Percentiles rank a stretch among this genome's conserved stretches.
Evolutionary conservation across 768 basidiomycete species (phyloP).

Genomic region (Leucocoprinus sp.): DNA sequence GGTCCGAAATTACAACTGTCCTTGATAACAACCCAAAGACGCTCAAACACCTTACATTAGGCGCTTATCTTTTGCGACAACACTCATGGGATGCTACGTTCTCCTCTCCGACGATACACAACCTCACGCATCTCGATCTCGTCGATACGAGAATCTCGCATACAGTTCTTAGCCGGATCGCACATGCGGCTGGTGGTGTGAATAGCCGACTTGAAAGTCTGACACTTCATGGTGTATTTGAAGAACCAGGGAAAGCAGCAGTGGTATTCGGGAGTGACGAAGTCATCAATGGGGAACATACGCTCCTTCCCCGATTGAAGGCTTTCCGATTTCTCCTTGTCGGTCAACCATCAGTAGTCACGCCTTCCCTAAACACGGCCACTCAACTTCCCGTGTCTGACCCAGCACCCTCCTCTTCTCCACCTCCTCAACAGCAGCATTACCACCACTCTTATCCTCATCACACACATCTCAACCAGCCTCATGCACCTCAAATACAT

Average conservation of each 20-base stretch:
- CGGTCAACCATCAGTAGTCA: slow-evolving; percentile 29
- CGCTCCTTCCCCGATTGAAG: slow-evolving; percentile 54
- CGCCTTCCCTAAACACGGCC: slow-evolving; percentile 31
- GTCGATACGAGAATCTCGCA: slow-evolving; percentile 64
- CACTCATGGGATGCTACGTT: slow-evolving; percentile 66
- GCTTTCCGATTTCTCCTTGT: slow-evolving; percentile 58
- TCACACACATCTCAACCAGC: too few relatives aligned
- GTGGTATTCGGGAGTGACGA: slow-evolving; percentile 59
- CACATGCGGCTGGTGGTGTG: slow-evolving; percentile 41
- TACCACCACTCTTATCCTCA: neutral
- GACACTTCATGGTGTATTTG: slow-evolving; percentile 60
- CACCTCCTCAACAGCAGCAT: neutral
- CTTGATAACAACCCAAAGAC: slow-evolving; percentile 52
- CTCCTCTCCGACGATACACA: slow-evolving; percentile 52
- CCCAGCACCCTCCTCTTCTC: too few relatives aligned
- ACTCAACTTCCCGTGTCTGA: slow-evolving; percentile 21
- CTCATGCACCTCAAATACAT: neutral
- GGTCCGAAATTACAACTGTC: slow-evolving; percentile 57
- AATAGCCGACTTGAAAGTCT: slow-evolving; percentile 37
- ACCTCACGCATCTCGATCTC: slow-evolving; percentile 62
- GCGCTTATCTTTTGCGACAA: slow-evolving; percentile 56
- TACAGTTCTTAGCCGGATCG: slow-evolving; percentile 53
- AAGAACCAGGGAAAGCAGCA: slow-evolving; percentile 46
- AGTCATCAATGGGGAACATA: slow-evolving; percentile 47
- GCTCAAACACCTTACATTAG: slow-evolving; percentile 54